phyloP scores from a whole-genome alignment of 495 filamentous ascomycete species.

The Ramalina intermedia region DNA sequence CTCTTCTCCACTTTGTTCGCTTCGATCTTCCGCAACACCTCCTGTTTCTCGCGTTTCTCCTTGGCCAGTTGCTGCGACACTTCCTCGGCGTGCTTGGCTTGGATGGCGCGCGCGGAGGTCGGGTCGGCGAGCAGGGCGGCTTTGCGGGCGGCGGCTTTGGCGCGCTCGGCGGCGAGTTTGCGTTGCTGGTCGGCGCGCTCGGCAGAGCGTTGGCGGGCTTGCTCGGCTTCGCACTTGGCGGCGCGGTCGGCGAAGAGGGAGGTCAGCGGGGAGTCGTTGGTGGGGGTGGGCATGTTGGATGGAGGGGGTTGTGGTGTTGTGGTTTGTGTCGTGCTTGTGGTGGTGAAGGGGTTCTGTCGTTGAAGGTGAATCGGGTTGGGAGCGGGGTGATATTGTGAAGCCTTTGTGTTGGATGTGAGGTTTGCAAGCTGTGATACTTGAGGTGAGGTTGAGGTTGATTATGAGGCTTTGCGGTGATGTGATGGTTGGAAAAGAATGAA shows the following conservation, averaged over 20 bases:
- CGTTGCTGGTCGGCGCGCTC: not conserved
- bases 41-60: not conserved
- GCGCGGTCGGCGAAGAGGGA: conserved; percentile 3
- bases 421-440: too few species aligned
- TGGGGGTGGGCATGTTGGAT: not conserved
- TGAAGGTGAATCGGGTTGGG: too few species aligned
- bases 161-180: not conserved
- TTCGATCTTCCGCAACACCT: not conserved
- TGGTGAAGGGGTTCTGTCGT: too few species aligned
- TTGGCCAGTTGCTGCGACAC: not conserved
- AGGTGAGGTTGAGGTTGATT: too few species aligned
- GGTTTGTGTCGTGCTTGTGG: too few species aligned
- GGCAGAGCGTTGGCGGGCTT: not conserved
- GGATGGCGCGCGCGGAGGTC: not conserved
- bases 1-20: not conserved
- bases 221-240: not conserved
- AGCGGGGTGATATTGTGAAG: too few species aligned
- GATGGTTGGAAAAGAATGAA: too few species aligned
- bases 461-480: too few species aligned
- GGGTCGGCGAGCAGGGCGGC: not conserved
- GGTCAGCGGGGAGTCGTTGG: not conserved
- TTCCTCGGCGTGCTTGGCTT: not conserved
- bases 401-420: too few species aligned
- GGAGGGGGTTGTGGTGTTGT: too few species aligned
- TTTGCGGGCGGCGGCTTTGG: not conserved